Evolutionary conservation across 1,139 yeast genomes (phyloP).

Genomic region (Arxiozyma heterogenica): DNA sequence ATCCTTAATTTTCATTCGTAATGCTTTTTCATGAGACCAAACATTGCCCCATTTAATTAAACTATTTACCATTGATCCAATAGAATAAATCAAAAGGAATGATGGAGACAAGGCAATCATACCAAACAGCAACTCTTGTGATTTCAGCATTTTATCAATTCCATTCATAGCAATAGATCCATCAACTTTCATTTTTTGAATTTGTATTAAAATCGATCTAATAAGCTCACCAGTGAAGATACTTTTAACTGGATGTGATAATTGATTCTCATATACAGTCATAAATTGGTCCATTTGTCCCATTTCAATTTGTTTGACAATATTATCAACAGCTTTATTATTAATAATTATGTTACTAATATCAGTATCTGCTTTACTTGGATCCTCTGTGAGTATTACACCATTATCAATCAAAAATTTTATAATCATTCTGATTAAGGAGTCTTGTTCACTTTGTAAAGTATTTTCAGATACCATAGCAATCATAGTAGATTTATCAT

Average conservation of each 20-base stretch:
- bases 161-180: constrained; percentile 86
- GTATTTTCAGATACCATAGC: constrained; percentile 77
- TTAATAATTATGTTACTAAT: constrained; percentile 8
- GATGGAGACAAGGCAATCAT: constrained; percentile 84
- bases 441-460: constrained; percentile 63
- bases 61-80: constrained; percentile 9
- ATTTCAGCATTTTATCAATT: constrained; percentile 76
- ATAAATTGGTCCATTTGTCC: constrained; percentile 77
- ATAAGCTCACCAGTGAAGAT: constrained; percentile 60
- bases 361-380: neutral
- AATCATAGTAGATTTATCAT: constrained; percentile 60
- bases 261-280: constrained; percentile 69
- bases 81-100: constrained; percentile 37
- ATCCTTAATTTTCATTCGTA: constrained; percentile 34
- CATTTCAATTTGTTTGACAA: constrained; percentile 36
- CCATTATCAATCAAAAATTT: constrained; percentile 51
- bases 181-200: constrained; percentile 92
- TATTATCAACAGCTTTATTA: constrained; percentile 22
- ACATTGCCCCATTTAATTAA: constrained; percentile 20
- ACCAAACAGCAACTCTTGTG: constrained; percentile 90
- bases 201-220: constrained; percentile 72
- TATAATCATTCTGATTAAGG: constrained; percentile 79
- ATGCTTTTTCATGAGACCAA: constrained; percentile 18
- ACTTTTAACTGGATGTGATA: constrained; percentile 60
- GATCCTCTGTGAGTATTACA: constrained; percentile 7